Percentiles rank a stretch among this genome's conserved stretches.
These are phyloP conservation scores for Westerdykella ornata DNA, from an alignment of 2,329 filamentous ascomycete species.

Conservation along the genomic window DNA sequence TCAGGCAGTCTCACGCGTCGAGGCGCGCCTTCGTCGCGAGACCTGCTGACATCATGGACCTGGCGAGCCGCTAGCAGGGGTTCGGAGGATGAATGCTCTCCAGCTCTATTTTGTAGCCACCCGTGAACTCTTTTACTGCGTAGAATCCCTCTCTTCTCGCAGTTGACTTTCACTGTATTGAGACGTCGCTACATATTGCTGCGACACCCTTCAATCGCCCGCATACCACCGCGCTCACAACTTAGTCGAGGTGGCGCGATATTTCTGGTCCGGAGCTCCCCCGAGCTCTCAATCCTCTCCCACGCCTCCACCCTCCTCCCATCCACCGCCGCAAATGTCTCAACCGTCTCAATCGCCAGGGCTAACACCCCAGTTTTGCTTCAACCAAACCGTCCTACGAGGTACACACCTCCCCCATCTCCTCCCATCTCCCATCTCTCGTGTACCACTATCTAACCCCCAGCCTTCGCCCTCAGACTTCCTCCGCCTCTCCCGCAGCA, in stretches of 20 bases:
- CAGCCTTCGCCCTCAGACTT: constrained; percentile 59
- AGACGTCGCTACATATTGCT: too few species aligned
- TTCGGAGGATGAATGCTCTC: background rate
- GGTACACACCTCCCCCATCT: constrained; percentile 28
- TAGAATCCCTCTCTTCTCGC: too few species aligned
- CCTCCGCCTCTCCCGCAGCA: constrained; percentile 72
- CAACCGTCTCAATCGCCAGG: constrained; percentile 35
- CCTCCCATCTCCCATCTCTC: constrained; percentile 4
- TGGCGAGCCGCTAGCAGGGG: constrained; percentile 10
- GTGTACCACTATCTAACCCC: constrained; percentile 31
- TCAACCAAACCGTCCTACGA: constrained; percentile 46
- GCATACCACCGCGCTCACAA: too few species aligned
- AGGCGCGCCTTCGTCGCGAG: constrained; percentile 25
- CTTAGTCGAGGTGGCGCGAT: constrained; percentile 21
- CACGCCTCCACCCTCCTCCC: constrained; percentile 5
- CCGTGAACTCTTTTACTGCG: background rate
- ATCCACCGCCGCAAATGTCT: constrained; percentile 32
- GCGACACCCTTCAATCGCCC: background rate
- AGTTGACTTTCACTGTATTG: too few species aligned
- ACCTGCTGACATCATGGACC: constrained; percentile 29
- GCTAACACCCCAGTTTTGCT: constrained; percentile 47
- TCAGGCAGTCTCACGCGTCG: constrained; percentile 18
- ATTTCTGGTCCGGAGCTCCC: constrained; percentile 26
- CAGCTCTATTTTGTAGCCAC: too few species aligned
- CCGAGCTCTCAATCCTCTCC: constrained; percentile 7